Evolutionary conservation across 306 rosid genomes (phyloP).

Genomic region (Psophocarpus tetragonolobus): DNA sequence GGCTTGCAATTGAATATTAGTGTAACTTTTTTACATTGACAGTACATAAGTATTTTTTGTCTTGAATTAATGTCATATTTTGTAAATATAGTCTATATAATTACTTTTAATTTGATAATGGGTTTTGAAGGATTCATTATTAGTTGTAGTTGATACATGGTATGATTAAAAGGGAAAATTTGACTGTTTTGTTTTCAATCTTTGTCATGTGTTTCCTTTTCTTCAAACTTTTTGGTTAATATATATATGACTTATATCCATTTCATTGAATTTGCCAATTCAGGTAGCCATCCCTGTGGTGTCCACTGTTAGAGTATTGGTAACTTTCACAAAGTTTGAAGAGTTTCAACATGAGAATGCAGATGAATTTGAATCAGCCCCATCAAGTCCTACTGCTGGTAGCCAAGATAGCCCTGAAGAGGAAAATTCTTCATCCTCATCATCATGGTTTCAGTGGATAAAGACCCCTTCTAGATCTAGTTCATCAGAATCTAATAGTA

Average conservation of each 20-base stretch:
- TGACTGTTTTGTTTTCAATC: not conserved
- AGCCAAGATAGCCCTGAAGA: constrained; percentile 50
- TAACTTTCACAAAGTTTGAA: constrained; percentile 87
- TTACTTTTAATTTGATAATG: too few relatives aligned
- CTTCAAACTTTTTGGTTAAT: not conserved
- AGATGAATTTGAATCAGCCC: constrained; percentile 85
- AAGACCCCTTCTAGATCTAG: constrained; percentile 59
- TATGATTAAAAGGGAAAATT: not conserved
- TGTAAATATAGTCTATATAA: not conserved
- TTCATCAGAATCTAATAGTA: constrained; percentile 56
- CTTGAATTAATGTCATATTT: not conserved
- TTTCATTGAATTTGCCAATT: constrained; percentile 19
- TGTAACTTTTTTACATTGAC: too few relatives aligned
- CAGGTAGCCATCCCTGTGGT: constrained; percentile 94
- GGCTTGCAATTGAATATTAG: too few relatives aligned
- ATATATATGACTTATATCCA: not conserved
- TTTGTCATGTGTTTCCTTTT: not conserved
- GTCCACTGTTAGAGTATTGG: constrained; percentile 81
- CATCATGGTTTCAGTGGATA: constrained; percentile 95
- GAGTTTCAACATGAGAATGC: constrained; percentile 50
- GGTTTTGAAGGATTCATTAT: not conserved
- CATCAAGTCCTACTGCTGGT: constrained; percentile 76
- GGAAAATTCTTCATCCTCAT: constrained; percentile 42
- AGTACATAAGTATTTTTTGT: too few relatives aligned
- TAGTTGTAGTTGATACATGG: not conserved